Evolutionary conservation across 1,284 basidiomycete species (phyloP), one percentile per base, ranked within the genome.

Genomic region (Ganoderma multipileum): DNA sequence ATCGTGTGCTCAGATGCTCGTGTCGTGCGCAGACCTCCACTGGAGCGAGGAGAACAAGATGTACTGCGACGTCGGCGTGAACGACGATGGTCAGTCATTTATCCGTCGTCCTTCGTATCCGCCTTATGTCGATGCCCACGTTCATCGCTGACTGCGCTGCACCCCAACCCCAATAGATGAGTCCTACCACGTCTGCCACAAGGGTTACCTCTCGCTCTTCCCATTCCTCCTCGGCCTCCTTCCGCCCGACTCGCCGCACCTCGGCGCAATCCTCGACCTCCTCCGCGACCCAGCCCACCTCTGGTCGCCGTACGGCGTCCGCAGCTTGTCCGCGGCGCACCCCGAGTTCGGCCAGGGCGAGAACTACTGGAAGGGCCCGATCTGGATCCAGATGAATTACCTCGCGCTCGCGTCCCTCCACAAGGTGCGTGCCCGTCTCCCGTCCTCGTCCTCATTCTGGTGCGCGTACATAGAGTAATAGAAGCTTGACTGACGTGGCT

Each of bases 361-460:
- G 78, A 95, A 98, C 81, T 98, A 98, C 81, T 98, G 96, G 96
- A 92, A 93, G 75, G 96, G 96, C 2, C 95, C 97, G 2, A 93
- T 98, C 65, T 98, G 96, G 96, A 87, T 98, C 38, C 96, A 95
- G 78, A 96, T 98, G 91, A 98, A 98, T 80, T 98, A 96, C 78
- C 86, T 98, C 72, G 89, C 91, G 23, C 82, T 98, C 64, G 85
- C 88, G 30, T 89, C 95, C 8, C 81, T 98, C 68, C 84, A 95
- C 77, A 91, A 91, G 79, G 94, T 50, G 47, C 47, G 47, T 50
- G 41, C 16, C 41, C 41, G 41, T 93, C 57, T 66, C 68, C 60
- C 50, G 16, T 38, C n/a, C 47, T 12, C 47, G 47, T 58, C 36
- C 33, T 18, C 1, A 30, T 44, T 58, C 12, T 16, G 16, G 20